These are phyloP conservation scores for Microbotryomycetes sp. DNA, from an alignment of 1,284 basidiomycete genomes.

Conservation along the genomic window DNA sequence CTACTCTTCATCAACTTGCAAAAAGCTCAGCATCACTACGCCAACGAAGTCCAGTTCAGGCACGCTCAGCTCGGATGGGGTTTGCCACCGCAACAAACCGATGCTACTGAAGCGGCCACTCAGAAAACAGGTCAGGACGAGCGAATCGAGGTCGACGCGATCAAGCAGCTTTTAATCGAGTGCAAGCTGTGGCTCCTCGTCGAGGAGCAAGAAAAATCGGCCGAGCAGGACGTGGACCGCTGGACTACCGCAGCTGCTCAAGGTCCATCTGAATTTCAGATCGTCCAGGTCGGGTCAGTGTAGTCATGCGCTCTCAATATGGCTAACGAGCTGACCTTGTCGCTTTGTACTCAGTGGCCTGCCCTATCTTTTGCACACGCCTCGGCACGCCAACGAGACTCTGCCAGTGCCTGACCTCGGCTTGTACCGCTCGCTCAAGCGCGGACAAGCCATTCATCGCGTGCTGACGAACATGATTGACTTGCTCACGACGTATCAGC, in stretches of 20 bases:
- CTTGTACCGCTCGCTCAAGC: slow-evolving; percentile 2
- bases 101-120: neutral
- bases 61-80: neutral
- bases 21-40: slow-evolving; percentile 22
- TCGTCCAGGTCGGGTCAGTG: slow-evolving; percentile 22
- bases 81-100: neutral
- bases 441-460: slow-evolving; percentile 8
- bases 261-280: neutral
- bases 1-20: slow-evolving; percentile 29
- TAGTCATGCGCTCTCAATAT: neutral
- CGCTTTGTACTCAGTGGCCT: slow-evolving; percentile 9
- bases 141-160: slow-evolving; percentile 1
- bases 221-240: neutral
- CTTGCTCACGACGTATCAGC: slow-evolving; percentile 23
- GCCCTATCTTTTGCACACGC: slow-evolving; percentile 22
- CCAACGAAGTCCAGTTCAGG: neutral
- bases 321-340: neutral
- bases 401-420: neutral
- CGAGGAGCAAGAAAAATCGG: neutral
- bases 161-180: slow-evolving; percentile 9
- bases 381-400: neutral
- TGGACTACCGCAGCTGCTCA: neutral
- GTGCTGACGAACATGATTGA: slow-evolving; percentile 23
- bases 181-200: slow-evolving; percentile 16
- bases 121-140: too few species aligned